A percentile compares a stretch with the other conserved stretches of the same genome.
Conservation (phyloP, 2,329 filamentous ascomycete species). For the Pezicula radicicola region DNA sequence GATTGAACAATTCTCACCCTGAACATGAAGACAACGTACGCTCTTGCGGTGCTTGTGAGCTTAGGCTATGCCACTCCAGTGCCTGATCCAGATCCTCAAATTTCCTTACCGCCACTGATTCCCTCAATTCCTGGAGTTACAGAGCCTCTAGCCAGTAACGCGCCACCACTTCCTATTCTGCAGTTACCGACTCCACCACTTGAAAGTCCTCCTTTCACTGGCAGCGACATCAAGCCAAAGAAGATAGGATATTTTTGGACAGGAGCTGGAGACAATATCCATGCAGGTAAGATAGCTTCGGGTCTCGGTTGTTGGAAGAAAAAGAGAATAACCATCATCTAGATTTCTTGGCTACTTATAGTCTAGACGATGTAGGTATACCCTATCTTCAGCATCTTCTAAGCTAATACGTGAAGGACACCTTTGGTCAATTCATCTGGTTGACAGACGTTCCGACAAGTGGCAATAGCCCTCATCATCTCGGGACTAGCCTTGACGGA, state of each 20-base stretch:
- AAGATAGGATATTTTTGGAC: conserved; percentile 67
- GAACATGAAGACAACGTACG: neutral
- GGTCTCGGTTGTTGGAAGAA: too few species aligned
- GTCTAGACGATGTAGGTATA: conserved; percentile 51
- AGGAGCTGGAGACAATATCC: conserved; percentile 55
- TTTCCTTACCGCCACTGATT: conserved; percentile 51
- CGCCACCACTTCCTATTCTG: conserved; percentile 53
- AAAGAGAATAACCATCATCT: too few species aligned
- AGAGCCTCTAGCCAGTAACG: conserved; percentile 46
- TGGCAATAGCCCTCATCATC: conserved; percentile 59
- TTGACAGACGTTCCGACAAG: conserved; percentile 56
- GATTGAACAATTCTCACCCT: too few species aligned
- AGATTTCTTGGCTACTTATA: conserved; percentile 56
- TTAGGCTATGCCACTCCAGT: conserved; percentile 7
- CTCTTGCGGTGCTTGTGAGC: conserved; percentile 3
- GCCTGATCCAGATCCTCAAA: conserved; percentile 15
- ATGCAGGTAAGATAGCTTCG: conserved; percentile 35
- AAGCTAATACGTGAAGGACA: conserved; percentile 38
- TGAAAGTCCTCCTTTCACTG: conserved; percentile 48
- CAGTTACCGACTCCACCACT: conserved; percentile 57
- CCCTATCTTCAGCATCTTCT: neutral
- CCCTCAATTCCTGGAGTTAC: conserved; percentile 58
- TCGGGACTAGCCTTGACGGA: conserved; percentile 51
- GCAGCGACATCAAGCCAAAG: conserved; percentile 57
- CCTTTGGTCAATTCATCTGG: conserved; percentile 56